These are phyloP conservation scores for Cyclostephanos invisitatus DNA, from an alignment of 108 stramenopile genomes.

Conservation along the genomic window DNA sequence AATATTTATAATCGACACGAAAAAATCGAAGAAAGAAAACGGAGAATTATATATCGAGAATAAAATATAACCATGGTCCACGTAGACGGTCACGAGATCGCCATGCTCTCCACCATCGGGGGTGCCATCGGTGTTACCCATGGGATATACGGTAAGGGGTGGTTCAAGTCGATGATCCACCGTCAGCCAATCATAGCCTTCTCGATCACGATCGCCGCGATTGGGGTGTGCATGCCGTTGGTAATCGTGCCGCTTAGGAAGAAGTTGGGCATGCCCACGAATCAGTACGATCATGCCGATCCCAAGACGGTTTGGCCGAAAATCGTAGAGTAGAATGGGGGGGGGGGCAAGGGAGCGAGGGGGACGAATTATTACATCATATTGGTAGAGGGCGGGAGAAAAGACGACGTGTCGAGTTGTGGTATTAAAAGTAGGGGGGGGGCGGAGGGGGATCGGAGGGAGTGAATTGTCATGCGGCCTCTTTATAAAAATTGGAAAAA, in stretches of 20 bases:
- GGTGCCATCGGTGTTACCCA: slow-evolving; percentile 68
- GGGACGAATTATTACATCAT: neutral
- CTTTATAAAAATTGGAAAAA: too few species aligned
- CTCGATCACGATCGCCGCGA: slow-evolving; percentile 53
- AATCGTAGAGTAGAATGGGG: slow-evolving; percentile 43
- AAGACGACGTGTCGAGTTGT: neutral
- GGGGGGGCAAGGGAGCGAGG: too few species aligned
- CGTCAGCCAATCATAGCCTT: slow-evolving; percentile 84
- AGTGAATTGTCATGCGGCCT: neutral
- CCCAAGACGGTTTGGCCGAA: slow-evolving; percentile 74
- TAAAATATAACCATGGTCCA: slow-evolving; percentile 53
- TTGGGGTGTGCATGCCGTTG: slow-evolving; percentile 68
- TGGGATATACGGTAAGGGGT: slow-evolving; percentile 76
- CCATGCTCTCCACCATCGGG: slow-evolving; percentile 62
- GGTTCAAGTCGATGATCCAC: slow-evolving; percentile 77
- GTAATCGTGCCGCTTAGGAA: slow-evolving; percentile 77
- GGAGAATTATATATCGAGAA: neutral
- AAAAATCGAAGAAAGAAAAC: too few species aligned
- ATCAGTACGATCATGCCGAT: slow-evolving; percentile 78
- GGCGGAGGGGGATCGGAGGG: neutral
- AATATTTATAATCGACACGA: neutral
- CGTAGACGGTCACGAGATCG: slow-evolving; percentile 86
- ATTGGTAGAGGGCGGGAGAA: neutral
- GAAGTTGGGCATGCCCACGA: slow-evolving; percentile 77
- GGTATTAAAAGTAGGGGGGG: neutral